phyloP scores from a whole-genome alignment of 306 rosid genomes.

The Arachis stenosperma region DNA sequence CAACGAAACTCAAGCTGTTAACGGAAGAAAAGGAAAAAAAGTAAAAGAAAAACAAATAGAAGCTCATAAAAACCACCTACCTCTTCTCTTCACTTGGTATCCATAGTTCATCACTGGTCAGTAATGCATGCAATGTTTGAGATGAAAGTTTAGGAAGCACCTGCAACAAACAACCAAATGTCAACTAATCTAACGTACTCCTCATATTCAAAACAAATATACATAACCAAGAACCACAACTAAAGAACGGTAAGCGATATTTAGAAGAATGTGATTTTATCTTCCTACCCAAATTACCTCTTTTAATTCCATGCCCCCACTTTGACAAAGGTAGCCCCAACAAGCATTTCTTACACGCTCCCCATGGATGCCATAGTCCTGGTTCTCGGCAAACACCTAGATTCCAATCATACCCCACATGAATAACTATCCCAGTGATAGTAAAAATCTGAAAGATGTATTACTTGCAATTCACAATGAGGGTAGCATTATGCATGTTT shows the following conservation, averaged over 20 bases:
- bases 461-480: conserved; percentile 35
- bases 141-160: conserved; percentile 94
- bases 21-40: background rate
- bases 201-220: conserved; percentile 19
- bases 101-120: conserved; percentile 91
- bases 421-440: conserved; percentile 20
- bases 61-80: conserved; percentile 48
- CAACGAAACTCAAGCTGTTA: conserved; percentile 38
- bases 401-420: conserved; percentile 35
- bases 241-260: conserved; percentile 34
- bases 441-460: background rate
- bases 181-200: conserved; percentile 19
- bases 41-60: conserved; percentile 39
- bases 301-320: conserved; percentile 96
- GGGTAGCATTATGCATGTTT: conserved; percentile 32
- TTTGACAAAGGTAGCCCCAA: conserved; percentile 99
- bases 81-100: conserved; percentile 85
- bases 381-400: conserved; percentile 94
- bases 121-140: conserved; percentile 82
- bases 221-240: conserved; percentile 35
- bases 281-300: conserved; percentile 62
- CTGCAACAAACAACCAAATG: conserved; percentile 50
- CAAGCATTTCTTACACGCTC: conserved; percentile 97
- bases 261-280: conserved; percentile 27
- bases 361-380: conserved; percentile 94